A percentile compares a stretch with the other conserved stretches of the same genome.
Evolutionary conservation across 345 rosid genomes (phyloP).

Genomic region (Eucalyptus curtisii): DNA sequence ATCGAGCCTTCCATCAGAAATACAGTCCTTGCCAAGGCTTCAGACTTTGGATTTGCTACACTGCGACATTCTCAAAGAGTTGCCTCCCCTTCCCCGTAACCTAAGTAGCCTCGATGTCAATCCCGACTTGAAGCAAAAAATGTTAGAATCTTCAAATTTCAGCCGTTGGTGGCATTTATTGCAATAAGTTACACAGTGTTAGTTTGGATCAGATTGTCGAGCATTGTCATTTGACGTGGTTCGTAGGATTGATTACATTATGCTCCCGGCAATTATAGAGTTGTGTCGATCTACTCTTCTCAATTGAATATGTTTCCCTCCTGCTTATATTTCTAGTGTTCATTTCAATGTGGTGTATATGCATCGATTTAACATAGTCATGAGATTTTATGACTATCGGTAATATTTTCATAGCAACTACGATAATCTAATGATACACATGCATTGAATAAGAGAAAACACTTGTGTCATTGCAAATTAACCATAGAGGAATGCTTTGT

Average conservation of each 20-base stretch:
- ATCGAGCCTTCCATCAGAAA: neutral
- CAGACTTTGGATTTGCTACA: neutral
- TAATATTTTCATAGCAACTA: neutral
- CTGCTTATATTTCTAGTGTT: too few species aligned
- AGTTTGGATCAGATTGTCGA: too few species aligned
- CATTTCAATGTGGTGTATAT: neutral
- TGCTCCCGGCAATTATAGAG: rapidly evolving
- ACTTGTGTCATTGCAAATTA: neutral
- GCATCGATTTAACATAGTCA: too few species aligned
- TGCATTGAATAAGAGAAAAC: neutral
- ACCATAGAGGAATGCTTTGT: neutral
- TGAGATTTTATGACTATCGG: neutral
- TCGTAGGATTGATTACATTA: neutral
- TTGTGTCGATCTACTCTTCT: too few species aligned
- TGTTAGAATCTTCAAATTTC: neutral
- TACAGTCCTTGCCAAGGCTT: rapidly evolving
- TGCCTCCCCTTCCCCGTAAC: neutral
- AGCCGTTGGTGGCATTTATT: neutral
- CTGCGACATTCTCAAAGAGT: neutral
- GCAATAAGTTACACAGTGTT: neutral
- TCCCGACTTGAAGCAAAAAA: neutral
- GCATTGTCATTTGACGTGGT: neutral
- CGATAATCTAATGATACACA: rapidly evolving
- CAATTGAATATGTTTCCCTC: neutral
- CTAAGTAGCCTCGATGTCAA: neutral